These are phyloP conservation scores for Hura crepitans DNA, from an alignment of 441 rosid genomes.

Conservation along the genomic window DNA sequence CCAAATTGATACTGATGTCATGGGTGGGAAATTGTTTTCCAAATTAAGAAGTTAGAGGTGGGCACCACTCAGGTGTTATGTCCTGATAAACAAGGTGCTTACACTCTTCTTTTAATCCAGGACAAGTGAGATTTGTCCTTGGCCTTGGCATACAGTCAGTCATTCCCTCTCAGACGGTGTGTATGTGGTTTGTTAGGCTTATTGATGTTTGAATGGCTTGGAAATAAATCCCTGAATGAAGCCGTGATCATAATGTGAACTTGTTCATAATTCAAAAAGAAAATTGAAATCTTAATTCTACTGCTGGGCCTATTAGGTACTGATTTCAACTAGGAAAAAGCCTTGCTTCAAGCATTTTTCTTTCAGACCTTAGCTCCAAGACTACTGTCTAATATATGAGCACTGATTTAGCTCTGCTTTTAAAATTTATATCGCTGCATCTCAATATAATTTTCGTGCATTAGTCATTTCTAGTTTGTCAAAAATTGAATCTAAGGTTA, in stretches of 20 bases:
- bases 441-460: not conserved
- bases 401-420: not conserved
- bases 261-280: not conserved
- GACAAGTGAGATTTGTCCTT: not conserved
- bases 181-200: not conserved
- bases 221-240: not conserved
- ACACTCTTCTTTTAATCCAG: not conserved
- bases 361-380: not conserved
- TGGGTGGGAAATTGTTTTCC: not conserved
- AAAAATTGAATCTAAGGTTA: not conserved
- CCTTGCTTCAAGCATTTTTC: not conserved
- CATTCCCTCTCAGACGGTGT: not conserved
- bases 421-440: not conserved
- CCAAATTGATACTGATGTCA: not conserved
- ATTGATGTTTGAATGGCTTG: not conserved
- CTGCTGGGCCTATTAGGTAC: too few relatives aligned
- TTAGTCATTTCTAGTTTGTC: slow-evolving; percentile 1
- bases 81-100: too few relatives aligned
- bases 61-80: not conserved
- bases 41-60: not conserved
- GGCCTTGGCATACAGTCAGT: not conserved
- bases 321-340: not conserved
- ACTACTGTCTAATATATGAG: too few relatives aligned
- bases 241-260: not conserved
- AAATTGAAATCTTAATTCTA: not conserved